phyloP scores from a whole-genome alignment of 331 rosid species.

The Malus hybrid region DNA sequence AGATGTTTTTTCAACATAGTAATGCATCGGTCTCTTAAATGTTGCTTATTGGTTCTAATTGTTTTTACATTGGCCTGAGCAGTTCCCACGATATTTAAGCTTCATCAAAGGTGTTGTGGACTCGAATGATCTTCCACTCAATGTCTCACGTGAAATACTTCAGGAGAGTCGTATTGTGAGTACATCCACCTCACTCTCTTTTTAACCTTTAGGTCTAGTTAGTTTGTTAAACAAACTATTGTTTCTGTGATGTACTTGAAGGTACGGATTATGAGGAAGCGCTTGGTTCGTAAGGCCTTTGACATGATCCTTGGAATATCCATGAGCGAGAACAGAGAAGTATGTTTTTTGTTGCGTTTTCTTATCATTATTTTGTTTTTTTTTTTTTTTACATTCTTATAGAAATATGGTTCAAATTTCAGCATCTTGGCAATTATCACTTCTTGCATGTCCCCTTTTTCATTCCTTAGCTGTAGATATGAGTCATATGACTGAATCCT shows the following conservation, averaged over 20 bases:
- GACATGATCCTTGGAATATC: conserved; percentile 97
- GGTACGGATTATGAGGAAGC: conserved; percentile 96
- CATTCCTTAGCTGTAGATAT: not conserved
- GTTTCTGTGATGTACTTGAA: conserved; percentile 27
- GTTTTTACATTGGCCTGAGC: conserved; percentile 15
- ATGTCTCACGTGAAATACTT: conserved; percentile 95
- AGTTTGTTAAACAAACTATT: not conserved
- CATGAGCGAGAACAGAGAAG: conserved; percentile 80
- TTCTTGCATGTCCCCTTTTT: not conserved
- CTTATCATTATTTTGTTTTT: not conserved
- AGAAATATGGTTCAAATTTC: not conserved
- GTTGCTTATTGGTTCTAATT: conserved; percentile 8
- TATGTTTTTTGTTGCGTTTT: conserved; percentile 19
- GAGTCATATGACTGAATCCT: not conserved
- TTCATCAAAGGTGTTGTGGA: conserved; percentile 95
- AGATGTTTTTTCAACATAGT: not conserved
- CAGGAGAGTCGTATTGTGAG: conserved; percentile 97
- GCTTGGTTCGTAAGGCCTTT: conserved; percentile 87
- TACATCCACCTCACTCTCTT: not conserved
- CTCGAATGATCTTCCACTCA: conserved; percentile 94
- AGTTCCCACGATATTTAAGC: conserved; percentile 96
- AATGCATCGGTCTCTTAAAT: not conserved
- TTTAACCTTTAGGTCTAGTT: not conserved
- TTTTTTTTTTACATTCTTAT: not conserved
- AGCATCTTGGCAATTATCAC: not conserved